Conservation (phyloP, 805 yeast species). For the Metschnikowia peoriensis region DNA sequence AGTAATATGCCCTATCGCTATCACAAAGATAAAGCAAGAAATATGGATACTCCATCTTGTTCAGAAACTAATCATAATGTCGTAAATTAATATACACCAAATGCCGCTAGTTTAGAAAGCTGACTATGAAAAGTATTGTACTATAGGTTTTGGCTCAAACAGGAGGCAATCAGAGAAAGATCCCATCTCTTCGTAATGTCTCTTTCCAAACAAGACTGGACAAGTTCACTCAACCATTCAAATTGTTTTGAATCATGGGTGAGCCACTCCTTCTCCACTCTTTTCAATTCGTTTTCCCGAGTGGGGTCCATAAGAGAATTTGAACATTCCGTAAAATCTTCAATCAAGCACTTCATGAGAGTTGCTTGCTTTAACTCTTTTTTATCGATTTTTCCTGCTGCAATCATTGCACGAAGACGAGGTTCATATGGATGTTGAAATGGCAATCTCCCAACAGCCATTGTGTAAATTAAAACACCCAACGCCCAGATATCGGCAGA, state of each 20-base stretch:
- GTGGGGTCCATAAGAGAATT: constrained; percentile 16
- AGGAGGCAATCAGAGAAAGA: constrained; percentile 36
- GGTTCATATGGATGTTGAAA: constrained; percentile 86
- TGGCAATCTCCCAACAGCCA: constrained; percentile 73
- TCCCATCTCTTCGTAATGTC: constrained; percentile 53
- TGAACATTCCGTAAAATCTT: constrained; percentile 13
- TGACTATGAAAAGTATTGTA: not conserved
- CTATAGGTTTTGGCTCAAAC: not conserved
- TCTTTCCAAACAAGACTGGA: constrained; percentile 53
- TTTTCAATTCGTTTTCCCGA: constrained; percentile 10
- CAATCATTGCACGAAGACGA: constrained; percentile 66
- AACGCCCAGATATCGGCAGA: constrained; percentile 88
- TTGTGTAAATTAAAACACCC: constrained; percentile 74
- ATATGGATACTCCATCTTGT: not conserved
- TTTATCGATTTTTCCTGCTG: constrained; percentile 61
- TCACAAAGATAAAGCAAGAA: too few species aligned
- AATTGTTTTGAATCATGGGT: constrained; percentile 21
- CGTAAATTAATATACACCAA: not conserved
- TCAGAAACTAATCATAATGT: not conserved
- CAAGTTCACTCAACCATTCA: constrained; percentile 32
- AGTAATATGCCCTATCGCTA: too few species aligned
- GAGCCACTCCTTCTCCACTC: constrained; percentile 18
- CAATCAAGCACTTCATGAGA: constrained; percentile 28
- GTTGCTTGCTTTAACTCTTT: constrained; percentile 44
- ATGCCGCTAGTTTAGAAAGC: too few species aligned